These are phyloP conservation scores for Irineochytrium annulatum DNA, from an alignment of 192 early-diverging fungal genomes.

Conservation along the genomic window DNA sequence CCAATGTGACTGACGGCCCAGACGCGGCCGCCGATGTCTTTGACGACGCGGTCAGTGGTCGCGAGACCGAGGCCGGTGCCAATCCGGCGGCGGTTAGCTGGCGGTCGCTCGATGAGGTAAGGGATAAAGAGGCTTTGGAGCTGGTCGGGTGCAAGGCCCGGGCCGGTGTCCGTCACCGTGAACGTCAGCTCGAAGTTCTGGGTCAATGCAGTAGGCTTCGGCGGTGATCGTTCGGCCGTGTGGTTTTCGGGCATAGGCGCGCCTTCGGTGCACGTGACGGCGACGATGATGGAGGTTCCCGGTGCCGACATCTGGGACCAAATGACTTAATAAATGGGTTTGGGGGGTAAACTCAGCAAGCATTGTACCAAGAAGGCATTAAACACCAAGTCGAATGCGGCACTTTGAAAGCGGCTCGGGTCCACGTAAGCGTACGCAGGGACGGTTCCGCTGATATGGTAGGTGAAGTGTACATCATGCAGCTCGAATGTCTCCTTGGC, in stretches of 20 bases:
- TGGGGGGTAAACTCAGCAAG: neutral
- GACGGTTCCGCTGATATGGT: neutral
- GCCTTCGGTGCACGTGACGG: no score
- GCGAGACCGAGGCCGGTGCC: neutral
- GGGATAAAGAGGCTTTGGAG: neutral
- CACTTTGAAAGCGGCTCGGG: neutral
- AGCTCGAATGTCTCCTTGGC: neutral
- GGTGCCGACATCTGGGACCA: neutral
- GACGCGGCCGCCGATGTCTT: neutral
- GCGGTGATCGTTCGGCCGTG: no score
- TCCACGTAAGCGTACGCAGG: neutral
- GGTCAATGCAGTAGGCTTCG: no score
- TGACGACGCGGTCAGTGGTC: neutral
- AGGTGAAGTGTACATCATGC: neutral
- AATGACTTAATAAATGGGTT: neutral
- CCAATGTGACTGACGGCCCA: neutral
- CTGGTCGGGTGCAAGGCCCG: neutral
- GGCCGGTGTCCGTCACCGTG: neutral
- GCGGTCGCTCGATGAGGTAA: neutral
- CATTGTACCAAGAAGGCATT: neutral
- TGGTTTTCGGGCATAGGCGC: no score
- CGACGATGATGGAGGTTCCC: no score
- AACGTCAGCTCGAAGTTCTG: neutral
- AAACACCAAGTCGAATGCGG: neutral
- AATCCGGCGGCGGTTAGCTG: neutral